Base-by-base conservation (phyloP, 257 asterid species). In the Scutellaria galericulata region DNA sequence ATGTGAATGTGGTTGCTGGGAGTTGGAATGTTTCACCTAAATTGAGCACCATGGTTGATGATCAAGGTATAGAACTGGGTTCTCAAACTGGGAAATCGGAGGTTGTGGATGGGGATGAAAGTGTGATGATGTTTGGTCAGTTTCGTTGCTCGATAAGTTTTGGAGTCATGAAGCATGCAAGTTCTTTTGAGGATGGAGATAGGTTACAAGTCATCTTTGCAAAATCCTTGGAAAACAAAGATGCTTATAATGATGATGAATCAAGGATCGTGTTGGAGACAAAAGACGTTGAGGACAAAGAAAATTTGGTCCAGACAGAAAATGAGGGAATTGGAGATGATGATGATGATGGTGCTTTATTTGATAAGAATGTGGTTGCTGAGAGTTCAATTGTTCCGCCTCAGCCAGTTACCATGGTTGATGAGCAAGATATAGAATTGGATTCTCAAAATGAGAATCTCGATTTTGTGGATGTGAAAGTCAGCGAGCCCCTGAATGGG, bases 271-370 rank as follows among this genome's bases (percentile, higher is more conserved):
- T 39, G 42, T 11, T 42, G 50, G 86, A 68, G 62, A 52, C 31
- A 7, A 61, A 64, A 47, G 80, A 68, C 68, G 78, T 22, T 37
- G 60, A 82, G 70, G 75, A 20, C 41, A 27, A 27, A 27, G 35
- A 3, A 27, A 27, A 27, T 27, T 27, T 27, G 3, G 35, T 27
- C 35, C 35, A 2, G 35, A 27, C 35, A 58, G 27, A 56, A 82
- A 27, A 27, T 27, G 35, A 27, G 35, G 35, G 35, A 27, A 27
- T 27, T 27, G 35, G 54, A 71, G 78, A 70, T 64, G 75, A 58
- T 27, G 78, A 70, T 64, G 75, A 58, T 27, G 35, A 18, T 18
- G 18, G 35, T 27, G 35, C 35, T 27, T 27, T 27, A 50, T 66
- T 62, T 31, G 68, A 68, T 56, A 56, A 56, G 63, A 41, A 24